phyloP scores from a whole-genome alignment of 2,329 filamentous ascomycete species.

The Orbilia quercus region DNA sequence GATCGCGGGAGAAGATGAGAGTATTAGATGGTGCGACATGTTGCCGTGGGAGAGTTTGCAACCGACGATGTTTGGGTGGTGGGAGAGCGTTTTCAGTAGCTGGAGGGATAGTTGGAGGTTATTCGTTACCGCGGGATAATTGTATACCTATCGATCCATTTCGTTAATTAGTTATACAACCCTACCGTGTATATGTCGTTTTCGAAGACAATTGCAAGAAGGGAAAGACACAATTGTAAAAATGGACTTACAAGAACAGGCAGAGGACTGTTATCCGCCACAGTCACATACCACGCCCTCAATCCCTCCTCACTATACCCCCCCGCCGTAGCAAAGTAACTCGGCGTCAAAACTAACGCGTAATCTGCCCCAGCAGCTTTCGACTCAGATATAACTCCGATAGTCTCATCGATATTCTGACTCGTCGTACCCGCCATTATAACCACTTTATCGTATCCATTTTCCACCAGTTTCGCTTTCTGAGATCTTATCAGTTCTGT shows the following conservation, averaged over 20 bases:
- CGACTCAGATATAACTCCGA: conserved; percentile 68
- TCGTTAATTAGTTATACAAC: background rate
- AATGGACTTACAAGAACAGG: conserved; percentile 69
- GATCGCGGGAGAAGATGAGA: conserved; percentile 71
- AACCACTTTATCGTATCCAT: conserved; percentile 70
- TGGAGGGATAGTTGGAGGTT: conserved; percentile 71
- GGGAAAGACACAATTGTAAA: conserved; percentile 61
- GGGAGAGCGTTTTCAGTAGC: conserved; percentile 70
- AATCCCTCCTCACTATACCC: conserved; percentile 69
- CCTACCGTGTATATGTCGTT: background rate
- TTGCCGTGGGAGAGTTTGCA: conserved; percentile 77
- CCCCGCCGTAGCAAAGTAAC: conserved; percentile 72
- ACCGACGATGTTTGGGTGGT: conserved; percentile 75
- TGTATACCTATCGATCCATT: conserved; percentile 64
- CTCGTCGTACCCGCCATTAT: conserved; percentile 73
- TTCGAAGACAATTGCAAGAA: background rate
- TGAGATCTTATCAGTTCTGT: conserved; percentile 69
- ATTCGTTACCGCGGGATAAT: conserved; percentile 76
- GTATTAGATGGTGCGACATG: conserved; percentile 73
- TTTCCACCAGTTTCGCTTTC: conserved; percentile 68
- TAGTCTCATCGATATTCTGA: conserved; percentile 72
- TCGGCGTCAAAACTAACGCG: conserved; percentile 73
- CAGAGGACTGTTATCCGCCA: conserved; percentile 72
- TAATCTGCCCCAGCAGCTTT: conserved; percentile 69
- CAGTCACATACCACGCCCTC: conserved; percentile 70